These are phyloP conservation scores for Aspergillus bridgeri DNA, from an alignment of 495 filamentous ascomycete species.

Conservation along the genomic window DNA sequence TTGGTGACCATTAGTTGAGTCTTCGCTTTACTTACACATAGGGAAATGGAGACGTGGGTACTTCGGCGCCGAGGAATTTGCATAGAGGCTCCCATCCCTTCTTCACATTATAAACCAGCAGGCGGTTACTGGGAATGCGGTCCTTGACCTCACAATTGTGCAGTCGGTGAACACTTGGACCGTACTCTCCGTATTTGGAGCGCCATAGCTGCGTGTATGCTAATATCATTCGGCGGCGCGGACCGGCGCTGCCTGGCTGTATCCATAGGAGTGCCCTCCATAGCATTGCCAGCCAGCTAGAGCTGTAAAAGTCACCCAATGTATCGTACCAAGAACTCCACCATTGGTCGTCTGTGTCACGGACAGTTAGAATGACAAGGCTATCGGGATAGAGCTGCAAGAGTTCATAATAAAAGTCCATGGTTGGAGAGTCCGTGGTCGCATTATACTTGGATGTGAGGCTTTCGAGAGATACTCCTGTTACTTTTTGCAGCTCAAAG, in stretches of 20 bases:
- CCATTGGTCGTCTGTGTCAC: neutral
- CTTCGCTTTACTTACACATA: no score
- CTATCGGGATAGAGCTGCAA: neutral
- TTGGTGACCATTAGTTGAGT: no score
- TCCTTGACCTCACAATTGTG: neutral
- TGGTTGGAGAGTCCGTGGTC: neutral
- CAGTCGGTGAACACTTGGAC: neutral
- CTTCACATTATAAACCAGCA: neutral
- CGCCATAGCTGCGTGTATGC: neutral
- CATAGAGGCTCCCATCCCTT: neutral
- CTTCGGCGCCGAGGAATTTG: no score
- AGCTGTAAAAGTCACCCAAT: neutral
- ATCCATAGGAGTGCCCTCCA: neutral
- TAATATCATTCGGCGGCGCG: neutral
- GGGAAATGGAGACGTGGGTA: no score
- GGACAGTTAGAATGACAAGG: neutral
- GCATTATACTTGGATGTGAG: neutral
- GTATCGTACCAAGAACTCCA: neutral
- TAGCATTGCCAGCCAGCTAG: neutral
- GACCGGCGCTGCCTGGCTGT: neutral
- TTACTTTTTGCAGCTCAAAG: neutral
- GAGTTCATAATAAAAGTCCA: neutral
- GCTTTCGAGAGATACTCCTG: neutral
- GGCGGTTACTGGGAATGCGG: neutral
- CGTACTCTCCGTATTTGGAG: neutral